These are phyloP conservation scores for Marchantia polymorpha DNA, from an alignment of 225 moss, liverwort and hornwort species.

Conservation along the genomic window DNA sequence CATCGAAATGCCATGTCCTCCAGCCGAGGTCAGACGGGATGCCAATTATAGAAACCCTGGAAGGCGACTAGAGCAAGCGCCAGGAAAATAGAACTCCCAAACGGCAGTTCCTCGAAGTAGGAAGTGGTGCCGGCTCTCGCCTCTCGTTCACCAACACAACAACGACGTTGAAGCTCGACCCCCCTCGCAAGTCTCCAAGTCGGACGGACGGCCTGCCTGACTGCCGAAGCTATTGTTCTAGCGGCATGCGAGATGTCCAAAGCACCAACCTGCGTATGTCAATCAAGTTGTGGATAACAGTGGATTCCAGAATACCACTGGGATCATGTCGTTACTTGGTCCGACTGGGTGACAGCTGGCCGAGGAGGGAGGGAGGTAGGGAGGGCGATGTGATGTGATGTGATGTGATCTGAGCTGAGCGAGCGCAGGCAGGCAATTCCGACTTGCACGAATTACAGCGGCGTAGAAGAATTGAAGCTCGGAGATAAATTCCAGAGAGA, in stretches of 20 bases:
- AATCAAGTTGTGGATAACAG: not conserved
- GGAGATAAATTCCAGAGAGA: not conserved
- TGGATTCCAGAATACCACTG: not conserved
- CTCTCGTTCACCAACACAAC: not conserved
- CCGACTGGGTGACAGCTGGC: slow-evolving; percentile 9
- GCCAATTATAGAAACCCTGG: too few species aligned
- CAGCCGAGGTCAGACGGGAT: too few species aligned
- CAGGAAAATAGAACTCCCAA: too few species aligned
- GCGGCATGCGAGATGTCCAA: not conserved
- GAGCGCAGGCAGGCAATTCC: too few species aligned
- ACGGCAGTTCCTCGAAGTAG: not conserved
- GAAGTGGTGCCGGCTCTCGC: not conserved
- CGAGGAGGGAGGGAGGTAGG: not conserved
- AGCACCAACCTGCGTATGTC: not conserved
- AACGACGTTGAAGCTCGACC: not conserved
- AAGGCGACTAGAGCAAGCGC: too few species aligned
- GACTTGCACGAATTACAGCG: too few species aligned
- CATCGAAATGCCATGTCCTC: too few species aligned
- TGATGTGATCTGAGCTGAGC: too few species aligned
- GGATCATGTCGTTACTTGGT: not conserved
- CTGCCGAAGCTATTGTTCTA: not conserved
- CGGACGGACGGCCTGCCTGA: too few species aligned
- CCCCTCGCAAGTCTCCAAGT: not conserved
- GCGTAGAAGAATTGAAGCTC: too few species aligned
- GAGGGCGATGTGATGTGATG: too few species aligned